Evolutionary conservation across 2,329 filamentous ascomycete species (phyloP).

Genomic region (Davidsoniella virescens): DNA sequence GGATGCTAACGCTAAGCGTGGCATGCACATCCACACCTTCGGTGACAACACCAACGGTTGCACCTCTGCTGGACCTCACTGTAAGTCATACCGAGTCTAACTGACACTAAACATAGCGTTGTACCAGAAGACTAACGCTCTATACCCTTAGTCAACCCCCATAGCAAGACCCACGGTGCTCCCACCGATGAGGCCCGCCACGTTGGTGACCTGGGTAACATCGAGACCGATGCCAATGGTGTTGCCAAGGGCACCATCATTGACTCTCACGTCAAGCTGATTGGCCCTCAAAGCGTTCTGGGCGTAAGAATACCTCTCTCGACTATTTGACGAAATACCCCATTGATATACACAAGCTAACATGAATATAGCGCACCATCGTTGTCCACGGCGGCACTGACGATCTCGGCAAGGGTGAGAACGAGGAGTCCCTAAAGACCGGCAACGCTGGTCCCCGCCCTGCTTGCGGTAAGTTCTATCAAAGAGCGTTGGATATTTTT

Average conservation of each 20-base stretch:
- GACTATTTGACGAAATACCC: neutral
- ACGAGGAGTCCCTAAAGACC: slow-evolving; percentile 95
- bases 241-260: slow-evolving; percentile 66
- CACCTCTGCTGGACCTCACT: slow-evolving; percentile 95
- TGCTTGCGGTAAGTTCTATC: slow-evolving; percentile 60
- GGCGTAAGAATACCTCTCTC: slow-evolving; percentile 43
- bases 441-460: slow-evolving; percentile 88
- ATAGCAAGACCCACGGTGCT: slow-evolving; percentile 80
- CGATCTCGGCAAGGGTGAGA: slow-evolving; percentile 81
- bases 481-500: neutral
- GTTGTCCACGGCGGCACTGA: slow-evolving; percentile 92
- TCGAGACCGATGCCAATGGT: slow-evolving; percentile 86
- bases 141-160: slow-evolving; percentile 46
- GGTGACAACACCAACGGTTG: slow-evolving; percentile 99
- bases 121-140: slow-evolving; percentile 13
- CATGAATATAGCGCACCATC: slow-evolving; percentile 56
- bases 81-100: slow-evolving; percentile 34
- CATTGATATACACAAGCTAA: slow-evolving; percentile 13
- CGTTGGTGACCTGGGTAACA: slow-evolving; percentile 94
- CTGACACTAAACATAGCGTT: neutral
- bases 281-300: slow-evolving; percentile 86
- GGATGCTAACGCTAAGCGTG: slow-evolving; percentile 89
- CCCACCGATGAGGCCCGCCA: slow-evolving; percentile 72
- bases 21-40: slow-evolving; percentile 97
- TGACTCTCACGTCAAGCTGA: slow-evolving; percentile 85